phyloP scores from a whole-genome alignment of 2,329 filamentous ascomycete genomes.

The Ascochyta clinopodiicola region DNA sequence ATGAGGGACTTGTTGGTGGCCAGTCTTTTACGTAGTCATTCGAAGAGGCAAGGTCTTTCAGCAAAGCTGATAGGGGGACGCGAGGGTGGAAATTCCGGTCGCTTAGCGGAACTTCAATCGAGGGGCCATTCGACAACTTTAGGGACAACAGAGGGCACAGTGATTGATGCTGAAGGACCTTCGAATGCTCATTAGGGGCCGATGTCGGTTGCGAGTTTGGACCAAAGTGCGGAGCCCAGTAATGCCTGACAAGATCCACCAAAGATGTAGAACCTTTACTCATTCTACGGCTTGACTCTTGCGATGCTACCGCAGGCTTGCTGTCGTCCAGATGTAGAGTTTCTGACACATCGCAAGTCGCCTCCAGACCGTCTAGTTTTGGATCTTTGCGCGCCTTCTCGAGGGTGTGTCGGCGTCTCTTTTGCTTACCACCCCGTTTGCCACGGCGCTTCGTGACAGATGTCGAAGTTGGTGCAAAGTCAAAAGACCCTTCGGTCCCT shows the following conservation, averaged over 20 bases:
- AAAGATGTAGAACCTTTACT: background rate
- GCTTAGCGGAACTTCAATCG: background rate
- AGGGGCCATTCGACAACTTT: background rate
- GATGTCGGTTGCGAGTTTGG: slow-evolving; percentile 18
- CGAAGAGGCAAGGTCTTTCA: slow-evolving; percentile 14
- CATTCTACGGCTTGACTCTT: background rate
- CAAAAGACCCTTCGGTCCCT: slow-evolving; percentile 30
- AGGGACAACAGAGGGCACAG: background rate
- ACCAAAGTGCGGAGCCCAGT: slow-evolving; percentile 34
- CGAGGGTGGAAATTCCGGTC: background rate
- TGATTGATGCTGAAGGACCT: slow-evolving; percentile 3
- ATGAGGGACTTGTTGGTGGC: background rate
- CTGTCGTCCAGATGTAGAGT: slow-evolving; percentile 19
- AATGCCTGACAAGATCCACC: slow-evolving; percentile 21
- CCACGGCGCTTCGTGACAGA: slow-evolving; percentile 20
- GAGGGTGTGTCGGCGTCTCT: slow-evolving; percentile 13
- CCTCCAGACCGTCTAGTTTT: slow-evolving; percentile 6
- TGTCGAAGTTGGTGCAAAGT: slow-evolving; percentile 21
- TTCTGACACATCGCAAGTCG: slow-evolving; percentile 15
- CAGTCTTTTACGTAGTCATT: background rate
- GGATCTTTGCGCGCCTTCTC: slow-evolving; percentile 2
- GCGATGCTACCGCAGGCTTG: background rate
- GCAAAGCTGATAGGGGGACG: slow-evolving; percentile 28
- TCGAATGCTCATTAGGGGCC: background rate
- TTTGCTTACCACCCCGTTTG: slow-evolving; percentile 28